phyloP scores from a whole-genome alignment of 2,329 filamentous ascomycete genomes.

The Trichophyton schoenleinii region DNA sequence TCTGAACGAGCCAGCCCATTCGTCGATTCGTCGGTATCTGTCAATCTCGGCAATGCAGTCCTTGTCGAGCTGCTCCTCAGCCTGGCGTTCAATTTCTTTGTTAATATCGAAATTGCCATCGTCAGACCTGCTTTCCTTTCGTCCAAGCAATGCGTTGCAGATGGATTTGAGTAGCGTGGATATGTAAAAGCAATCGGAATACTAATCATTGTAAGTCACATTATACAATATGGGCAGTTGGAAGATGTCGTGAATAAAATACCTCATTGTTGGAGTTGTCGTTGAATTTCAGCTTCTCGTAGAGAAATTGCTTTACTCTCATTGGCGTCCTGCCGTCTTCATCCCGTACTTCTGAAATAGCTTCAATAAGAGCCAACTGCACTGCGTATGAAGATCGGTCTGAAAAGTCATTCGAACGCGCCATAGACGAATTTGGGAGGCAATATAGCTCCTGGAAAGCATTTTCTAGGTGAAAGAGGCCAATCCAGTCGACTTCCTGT shows the following conservation, averaged over 20 bases:
- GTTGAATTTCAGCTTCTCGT: conserved; percentile 84
- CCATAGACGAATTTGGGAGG: conserved; percentile 62
- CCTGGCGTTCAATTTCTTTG: conserved; percentile 37
- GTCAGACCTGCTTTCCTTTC: conserved; percentile 25
- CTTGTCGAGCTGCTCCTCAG: conserved; percentile 43
- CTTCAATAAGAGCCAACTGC: conserved; percentile 68
- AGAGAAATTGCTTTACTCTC: conserved; percentile 67
- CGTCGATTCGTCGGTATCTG: conserved; percentile 51
- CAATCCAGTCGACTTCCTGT: conserved; percentile 59
- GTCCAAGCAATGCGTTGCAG: conserved; percentile 41
- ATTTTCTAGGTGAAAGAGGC: conserved; percentile 70
- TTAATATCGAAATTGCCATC: conserved; percentile 35
- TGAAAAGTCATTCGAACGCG: conserved; percentile 78
- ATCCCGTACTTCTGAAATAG: conserved; percentile 68
- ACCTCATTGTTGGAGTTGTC: conserved; percentile 76
- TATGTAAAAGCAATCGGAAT: conserved; percentile 82
- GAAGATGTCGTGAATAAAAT: conserved; percentile 11
- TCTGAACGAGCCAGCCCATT: conserved; percentile 54
- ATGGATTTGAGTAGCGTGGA: conserved; percentile 60
- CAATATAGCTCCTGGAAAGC: conserved; percentile 85
- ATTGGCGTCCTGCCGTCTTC: conserved; percentile 63
- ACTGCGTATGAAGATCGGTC: conserved; percentile 77
- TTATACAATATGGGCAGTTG: background rate
- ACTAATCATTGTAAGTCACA: conserved; percentile 32
- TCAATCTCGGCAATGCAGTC: conserved; percentile 50